Percentiles rank a stretch among this genome's conserved stretches.
Conservation (phyloP, 225 moss, liverwort and hornwort species). For the Climacium dendroides region DNA sequence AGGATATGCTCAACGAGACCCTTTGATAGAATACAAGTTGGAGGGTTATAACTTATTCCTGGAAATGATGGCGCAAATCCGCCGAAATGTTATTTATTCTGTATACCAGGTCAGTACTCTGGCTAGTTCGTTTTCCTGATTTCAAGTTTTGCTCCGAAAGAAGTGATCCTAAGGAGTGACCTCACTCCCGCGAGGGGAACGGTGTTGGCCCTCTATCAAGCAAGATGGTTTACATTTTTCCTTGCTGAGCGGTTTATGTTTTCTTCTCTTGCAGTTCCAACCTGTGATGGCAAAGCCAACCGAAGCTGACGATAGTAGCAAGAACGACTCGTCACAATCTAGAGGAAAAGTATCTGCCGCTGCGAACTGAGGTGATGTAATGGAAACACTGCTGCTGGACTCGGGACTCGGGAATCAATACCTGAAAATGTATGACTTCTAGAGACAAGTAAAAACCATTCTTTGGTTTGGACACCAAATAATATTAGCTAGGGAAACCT, state of each 20-base stretch:
- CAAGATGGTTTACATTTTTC: background rate
- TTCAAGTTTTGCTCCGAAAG: background rate
- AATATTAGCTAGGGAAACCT: background rate
- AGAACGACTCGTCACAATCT: constrained; percentile 22
- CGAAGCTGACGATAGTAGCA: constrained; percentile 21
- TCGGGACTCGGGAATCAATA: background rate
- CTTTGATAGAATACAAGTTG: constrained; percentile 93
- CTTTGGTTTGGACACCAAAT: constrained; percentile 12
- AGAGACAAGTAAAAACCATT: background rate
- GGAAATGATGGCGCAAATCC: constrained; percentile 98
- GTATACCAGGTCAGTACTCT: constrained; percentile 70
- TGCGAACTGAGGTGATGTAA: constrained; percentile 2
- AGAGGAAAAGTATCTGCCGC: constrained; percentile 28
- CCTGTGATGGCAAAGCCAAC: constrained; percentile 42
- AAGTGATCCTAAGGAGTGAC: background rate
- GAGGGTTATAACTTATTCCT: constrained; percentile 91
- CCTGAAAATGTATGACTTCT: background rate
- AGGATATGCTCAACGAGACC: constrained; percentile 95
- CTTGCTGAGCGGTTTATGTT: background rate
- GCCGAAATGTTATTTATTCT: constrained; percentile 94
- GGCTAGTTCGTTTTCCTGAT: background rate
- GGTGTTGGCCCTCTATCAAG: background rate
- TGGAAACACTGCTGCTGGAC: background rate
- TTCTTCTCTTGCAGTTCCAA: constrained; percentile 34
- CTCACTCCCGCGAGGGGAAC: background rate